These are phyloP conservation scores for Saccharomycopsis vini DNA, from an alignment of 805 yeast genomes.

Conservation along the genomic window DNA sequence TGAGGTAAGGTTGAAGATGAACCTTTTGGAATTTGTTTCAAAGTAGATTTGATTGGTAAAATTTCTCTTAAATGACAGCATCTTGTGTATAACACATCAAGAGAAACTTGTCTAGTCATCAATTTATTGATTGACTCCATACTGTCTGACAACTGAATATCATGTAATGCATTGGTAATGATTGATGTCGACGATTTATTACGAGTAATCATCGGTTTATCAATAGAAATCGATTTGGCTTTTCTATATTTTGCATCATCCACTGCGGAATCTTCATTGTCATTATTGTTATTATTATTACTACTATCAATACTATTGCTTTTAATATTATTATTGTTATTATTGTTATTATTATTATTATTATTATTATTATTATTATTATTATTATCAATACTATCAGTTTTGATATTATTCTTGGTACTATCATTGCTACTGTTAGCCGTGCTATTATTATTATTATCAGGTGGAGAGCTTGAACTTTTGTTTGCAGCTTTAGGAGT, in stretches of 20 bases:
- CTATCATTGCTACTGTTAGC: no score
- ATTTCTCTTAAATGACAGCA: constrained; percentile 92
- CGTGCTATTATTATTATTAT: no score
- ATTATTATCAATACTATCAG: no score
- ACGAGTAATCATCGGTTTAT: constrained; percentile 35
- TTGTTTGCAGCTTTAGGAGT: neutral
- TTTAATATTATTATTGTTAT: no score
- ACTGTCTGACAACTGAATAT: constrained; percentile 2
- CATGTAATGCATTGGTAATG: neutral
- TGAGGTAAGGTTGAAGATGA: constrained; percentile 66
- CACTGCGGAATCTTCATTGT: no score
- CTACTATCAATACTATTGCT: no score
- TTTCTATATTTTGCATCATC: constrained; percentile 28
- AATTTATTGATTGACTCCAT: constrained; percentile 10
- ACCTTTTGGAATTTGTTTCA: constrained; percentile 72
- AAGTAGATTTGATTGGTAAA: constrained; percentile 82
- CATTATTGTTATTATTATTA: no score
- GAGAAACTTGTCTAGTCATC: constrained; percentile 20
- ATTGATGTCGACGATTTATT: constrained; percentile 24
- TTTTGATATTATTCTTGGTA: no score
- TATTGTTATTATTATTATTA: no score
- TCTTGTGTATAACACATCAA: constrained; percentile 76
- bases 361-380: no score
- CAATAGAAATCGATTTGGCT: constrained; percentile 30
- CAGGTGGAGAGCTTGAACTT: neutral